phyloP scores from a whole-genome alignment of 495 filamentous ascomycete genomes.

The Lasiosphaeria hispida region DNA sequence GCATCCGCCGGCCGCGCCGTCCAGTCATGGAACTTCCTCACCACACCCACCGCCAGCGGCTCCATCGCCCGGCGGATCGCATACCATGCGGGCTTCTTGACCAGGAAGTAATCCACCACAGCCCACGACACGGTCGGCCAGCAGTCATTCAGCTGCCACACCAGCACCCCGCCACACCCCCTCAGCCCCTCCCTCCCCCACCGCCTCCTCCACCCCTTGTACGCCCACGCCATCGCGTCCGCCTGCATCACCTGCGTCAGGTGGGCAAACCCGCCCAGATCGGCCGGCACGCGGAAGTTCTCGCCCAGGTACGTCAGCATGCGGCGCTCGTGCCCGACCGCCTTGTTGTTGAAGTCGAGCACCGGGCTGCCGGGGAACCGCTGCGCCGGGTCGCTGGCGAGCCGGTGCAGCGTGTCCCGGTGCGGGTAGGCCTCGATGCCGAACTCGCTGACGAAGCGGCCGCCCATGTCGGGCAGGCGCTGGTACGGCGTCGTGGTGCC shows the following conservation, averaged over 20 bases:
- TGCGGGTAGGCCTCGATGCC: slow-evolving; percentile 89
- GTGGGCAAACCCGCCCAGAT: slow-evolving; percentile 63
- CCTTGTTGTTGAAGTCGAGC: slow-evolving; percentile 86
- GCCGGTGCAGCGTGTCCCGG: slow-evolving; percentile 68
- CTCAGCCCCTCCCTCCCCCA: slow-evolving; percentile 61
- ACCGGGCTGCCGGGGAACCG: slow-evolving; percentile 69
- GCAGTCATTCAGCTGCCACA: slow-evolving; percentile 92
- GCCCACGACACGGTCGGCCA: slow-evolving; percentile 83
- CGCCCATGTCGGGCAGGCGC: slow-evolving; percentile 64
- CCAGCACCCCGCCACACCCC: slow-evolving; percentile 74
- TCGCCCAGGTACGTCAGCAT: slow-evolving; percentile 74
- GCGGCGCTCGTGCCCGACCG: slow-evolving; percentile 70
- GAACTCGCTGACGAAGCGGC: slow-evolving; percentile 80
- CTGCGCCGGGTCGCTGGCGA: slow-evolving; percentile 60
- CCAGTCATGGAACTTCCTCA: slow-evolving; percentile 60
- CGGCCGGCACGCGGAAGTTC: slow-evolving; percentile 57
- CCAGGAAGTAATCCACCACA: slow-evolving; percentile 72
- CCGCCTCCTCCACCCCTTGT: slow-evolving; percentile 72
- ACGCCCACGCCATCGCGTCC: slow-evolving; percentile 73
- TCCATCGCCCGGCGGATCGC: slow-evolving; percentile 67
- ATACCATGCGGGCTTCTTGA: slow-evolving; percentile 76
- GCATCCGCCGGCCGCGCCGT: slow-evolving; percentile 40
- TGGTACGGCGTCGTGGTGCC: slow-evolving; percentile 76
- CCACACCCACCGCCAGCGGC: slow-evolving; percentile 65
- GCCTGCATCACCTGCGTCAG: slow-evolving; percentile 78